Evolutionary conservation across 2,329 filamentous ascomycete genomes (phyloP).

Genomic region (Capronia americana): DNA sequence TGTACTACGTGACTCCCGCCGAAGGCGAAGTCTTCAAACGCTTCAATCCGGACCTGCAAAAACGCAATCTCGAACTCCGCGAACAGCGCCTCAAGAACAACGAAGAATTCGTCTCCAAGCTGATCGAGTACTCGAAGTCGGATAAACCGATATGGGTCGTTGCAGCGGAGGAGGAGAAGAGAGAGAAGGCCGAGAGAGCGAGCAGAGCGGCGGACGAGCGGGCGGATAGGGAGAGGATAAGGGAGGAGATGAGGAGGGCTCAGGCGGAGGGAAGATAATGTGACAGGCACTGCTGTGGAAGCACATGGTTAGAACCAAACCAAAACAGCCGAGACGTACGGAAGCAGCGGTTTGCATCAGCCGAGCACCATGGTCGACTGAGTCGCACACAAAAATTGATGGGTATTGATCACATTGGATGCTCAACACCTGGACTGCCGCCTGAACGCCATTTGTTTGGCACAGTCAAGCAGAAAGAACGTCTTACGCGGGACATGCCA

Average conservation of each 20-base stretch:
- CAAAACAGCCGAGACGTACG: not conserved
- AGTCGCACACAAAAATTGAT: not conserved
- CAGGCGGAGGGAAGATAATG: conserved; percentile 37
- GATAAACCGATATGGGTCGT: conserved; percentile 75
- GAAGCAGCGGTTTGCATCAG: not conserved
- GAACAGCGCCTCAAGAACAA: conserved; percentile 82
- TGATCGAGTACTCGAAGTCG: conserved; percentile 90
- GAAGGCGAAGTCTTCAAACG: conserved; percentile 89
- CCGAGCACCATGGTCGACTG: not conserved
- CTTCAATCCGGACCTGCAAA: conserved; percentile 95
- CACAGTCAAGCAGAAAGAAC: not conserved
- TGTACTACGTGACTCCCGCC: conserved; percentile 73
- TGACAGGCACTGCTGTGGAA: not conserved
- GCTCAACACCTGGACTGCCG: not conserved
- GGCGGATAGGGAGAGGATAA: conserved; percentile 43
- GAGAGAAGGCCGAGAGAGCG: conserved; percentile 46
- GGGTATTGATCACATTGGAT: conserved; percentile 1
- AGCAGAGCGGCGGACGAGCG: conserved; percentile 49
- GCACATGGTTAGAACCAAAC: conserved; percentile 7
- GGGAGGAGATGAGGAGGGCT: conserved; percentile 50
- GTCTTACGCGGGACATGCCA: conserved; percentile 8
- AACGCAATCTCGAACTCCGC: conserved; percentile 80
- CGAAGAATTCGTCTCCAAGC: conserved; percentile 79
- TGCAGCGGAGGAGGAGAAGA: conserved; percentile 50
- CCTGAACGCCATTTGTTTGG: not conserved